phyloP scores from a whole-genome alignment of 805 yeast genomes.

The Lachancea waltii region DNA sequence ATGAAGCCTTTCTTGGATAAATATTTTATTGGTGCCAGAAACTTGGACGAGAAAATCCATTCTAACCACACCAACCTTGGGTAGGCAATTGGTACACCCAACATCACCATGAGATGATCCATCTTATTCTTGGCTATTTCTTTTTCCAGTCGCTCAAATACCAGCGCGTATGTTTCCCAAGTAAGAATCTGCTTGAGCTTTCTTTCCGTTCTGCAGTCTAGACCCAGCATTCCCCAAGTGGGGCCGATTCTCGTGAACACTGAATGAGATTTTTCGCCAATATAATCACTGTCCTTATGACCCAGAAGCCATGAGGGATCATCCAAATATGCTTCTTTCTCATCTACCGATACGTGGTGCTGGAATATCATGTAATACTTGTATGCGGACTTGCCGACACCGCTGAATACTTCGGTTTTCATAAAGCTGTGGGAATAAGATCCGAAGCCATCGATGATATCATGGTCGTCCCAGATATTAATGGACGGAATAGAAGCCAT shows the following conservation, averaged over 20 bases:
- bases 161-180: slow-evolving; percentile 46
- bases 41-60: slow-evolving; percentile 53
- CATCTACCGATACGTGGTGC: slow-evolving; percentile 59
- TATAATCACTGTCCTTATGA: slow-evolving; percentile 48
- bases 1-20: slow-evolving; percentile 56
- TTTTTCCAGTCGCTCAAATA: slow-evolving; percentile 51
- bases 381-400: slow-evolving; percentile 74
- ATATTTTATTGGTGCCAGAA: slow-evolving; percentile 57
- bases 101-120: slow-evolving; percentile 71
- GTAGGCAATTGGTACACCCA: slow-evolving; percentile 93
- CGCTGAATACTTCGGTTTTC: slow-evolving; percentile 58
- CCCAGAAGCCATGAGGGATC: slow-evolving; percentile 62
- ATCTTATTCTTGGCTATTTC: slow-evolving; percentile 52
- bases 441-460: slow-evolving; percentile 94
- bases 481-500: slow-evolving; percentile 78
- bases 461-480: slow-evolving; percentile 91
- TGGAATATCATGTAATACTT: slow-evolving; percentile 87
- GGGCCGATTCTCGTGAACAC: slow-evolving; percentile 68
- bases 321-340: slow-evolving; percentile 35
- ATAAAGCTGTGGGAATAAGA: slow-evolving; percentile 74
- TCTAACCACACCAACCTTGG: slow-evolving; percentile 93
- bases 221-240: slow-evolving; percentile 62
- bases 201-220: slow-evolving; percentile 93
- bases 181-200: slow-evolving; percentile 51
- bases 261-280: slow-evolving; percentile 60